phyloP scores from a whole-genome alignment of 1,139 yeast genomes.

The Trichomonascaceae sp. region DNA sequence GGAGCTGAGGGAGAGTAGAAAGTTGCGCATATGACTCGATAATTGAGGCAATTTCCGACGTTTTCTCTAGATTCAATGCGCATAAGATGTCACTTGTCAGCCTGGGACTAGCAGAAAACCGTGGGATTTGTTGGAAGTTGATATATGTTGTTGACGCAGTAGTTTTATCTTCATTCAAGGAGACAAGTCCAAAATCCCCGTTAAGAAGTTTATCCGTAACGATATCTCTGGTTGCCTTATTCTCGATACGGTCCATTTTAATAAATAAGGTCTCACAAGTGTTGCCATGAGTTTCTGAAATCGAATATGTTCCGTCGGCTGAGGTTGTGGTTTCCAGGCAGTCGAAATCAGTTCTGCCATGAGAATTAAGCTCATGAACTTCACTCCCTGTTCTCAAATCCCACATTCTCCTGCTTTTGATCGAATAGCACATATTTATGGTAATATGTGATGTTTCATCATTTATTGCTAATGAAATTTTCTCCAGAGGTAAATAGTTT shows the following conservation, averaged over 20 bases:
- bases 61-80: slow-evolving; percentile 1
- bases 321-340: not conserved
- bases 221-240: not conserved
- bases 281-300: not conserved
- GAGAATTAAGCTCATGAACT: not conserved
- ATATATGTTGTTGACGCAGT: not conserved
- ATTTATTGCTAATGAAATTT: slow-evolving; percentile 13
- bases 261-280: slow-evolving; percentile 1
- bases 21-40: not conserved
- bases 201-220: not conserved
- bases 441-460: not conserved
- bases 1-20: not conserved
- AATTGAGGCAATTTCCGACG: not conserved
- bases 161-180: not conserved
- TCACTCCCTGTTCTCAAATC: slow-evolving; percentile 1
- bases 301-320: not conserved
- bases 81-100: slow-evolving; percentile 1
- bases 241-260: not conserved
- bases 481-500: slow-evolving; percentile 17
- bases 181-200: slow-evolving; percentile 1
- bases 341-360: not conserved
- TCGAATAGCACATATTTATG: slow-evolving; percentile 16
- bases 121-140: not conserved
- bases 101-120: not conserved
- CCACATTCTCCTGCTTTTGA: slow-evolving; percentile 16